Percentiles rank a stretch among this genome's conserved stretches.
These are phyloP conservation scores for Vitis hybrid DNA, from an alignment of 177 flowering plant species.

Conservation along the genomic window DNA sequence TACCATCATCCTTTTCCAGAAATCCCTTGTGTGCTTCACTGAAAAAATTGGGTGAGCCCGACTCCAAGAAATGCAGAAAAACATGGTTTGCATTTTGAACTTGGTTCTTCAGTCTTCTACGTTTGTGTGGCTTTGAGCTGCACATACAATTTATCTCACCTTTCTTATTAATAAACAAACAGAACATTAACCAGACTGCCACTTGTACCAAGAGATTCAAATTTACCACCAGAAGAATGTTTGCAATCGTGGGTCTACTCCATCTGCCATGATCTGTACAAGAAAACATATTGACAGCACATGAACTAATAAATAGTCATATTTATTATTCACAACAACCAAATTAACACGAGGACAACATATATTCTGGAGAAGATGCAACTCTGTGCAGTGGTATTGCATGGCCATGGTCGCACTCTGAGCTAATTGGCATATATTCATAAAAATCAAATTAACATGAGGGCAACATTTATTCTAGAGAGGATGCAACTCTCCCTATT, in stretches of 20 bases:
- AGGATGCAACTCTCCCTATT: no score
- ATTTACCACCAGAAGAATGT: constrained; percentile 75
- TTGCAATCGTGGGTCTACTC: constrained; percentile 63
- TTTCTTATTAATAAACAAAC: not conserved
- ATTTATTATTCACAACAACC: no score
- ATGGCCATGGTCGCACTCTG: no score
- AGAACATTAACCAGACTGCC: not conserved
- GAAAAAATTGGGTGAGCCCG: constrained; percentile 40
- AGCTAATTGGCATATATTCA: no score
- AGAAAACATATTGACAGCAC: not conserved
- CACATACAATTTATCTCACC: constrained; percentile 16
- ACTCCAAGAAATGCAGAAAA: constrained; percentile 50
- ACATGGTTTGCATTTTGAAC: constrained; percentile 45
- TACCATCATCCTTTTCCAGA: constrained; percentile 50
- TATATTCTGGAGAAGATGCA: no score
- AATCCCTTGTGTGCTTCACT: constrained; percentile 31
- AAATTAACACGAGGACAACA: no score
- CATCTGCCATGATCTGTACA: constrained; percentile 64
- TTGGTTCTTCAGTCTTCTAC: constrained; percentile 36
- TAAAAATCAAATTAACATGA: no score
- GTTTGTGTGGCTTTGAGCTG: constrained; percentile 65
- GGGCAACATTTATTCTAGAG: no score
- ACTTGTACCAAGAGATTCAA: constrained; percentile 8
- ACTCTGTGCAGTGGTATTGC: no score
- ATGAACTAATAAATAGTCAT: no score